Evolutionary conservation across 108 stramenopile species (phyloP), one percentile per base, ranked within the genome.

Genomic region (Epipyxis sp.): DNA sequence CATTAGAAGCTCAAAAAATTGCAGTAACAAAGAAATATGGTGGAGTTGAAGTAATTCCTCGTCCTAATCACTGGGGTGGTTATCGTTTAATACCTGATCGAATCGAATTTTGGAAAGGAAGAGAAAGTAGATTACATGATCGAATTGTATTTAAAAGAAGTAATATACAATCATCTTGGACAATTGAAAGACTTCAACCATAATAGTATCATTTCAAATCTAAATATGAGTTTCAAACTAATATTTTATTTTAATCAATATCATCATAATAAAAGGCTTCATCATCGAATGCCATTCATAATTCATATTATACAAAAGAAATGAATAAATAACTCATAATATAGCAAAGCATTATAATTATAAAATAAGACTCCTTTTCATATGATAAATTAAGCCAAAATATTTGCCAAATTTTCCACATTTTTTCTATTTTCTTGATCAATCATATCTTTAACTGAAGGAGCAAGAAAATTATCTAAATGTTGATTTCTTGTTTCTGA

Each of bases 51-150:
- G 40, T 59, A 1, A 76, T 87, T 25, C 85, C 85, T 35, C 69
- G 81, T 59, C 86, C 86, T 20, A 78, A 76, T 0, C 83, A 87
- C 42, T 87, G 85, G 76, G 86, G 86, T 32, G 86, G 86, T 29
- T 86, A 78, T 68, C 82, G 86, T 0, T 45, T 87, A 0, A 44
- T 80, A 30, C 86, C 86, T 27, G 79, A 83, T 54, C 69, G 83
- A 29, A 83, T 87, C 25, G 86, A 87, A 59, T 87, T 86, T 83
- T 87, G 86, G 86, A 84, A 84, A 34, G 85, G 85, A 27, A 80
- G 86, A 59, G 77, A 76, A 20, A 78, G 79, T 1, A 79, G 86
- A 34, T 69, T 87, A 46, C 86, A 87, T 78, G 86, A 87, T 77
- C 85, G 86, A 39, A 32, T 87, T 40, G 80, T 76, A 1, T 87